These are phyloP conservation scores for Teratosphaeria nubilosa DNA, from an alignment of 2,329 filamentous ascomycete species.

Conservation along the genomic window DNA sequence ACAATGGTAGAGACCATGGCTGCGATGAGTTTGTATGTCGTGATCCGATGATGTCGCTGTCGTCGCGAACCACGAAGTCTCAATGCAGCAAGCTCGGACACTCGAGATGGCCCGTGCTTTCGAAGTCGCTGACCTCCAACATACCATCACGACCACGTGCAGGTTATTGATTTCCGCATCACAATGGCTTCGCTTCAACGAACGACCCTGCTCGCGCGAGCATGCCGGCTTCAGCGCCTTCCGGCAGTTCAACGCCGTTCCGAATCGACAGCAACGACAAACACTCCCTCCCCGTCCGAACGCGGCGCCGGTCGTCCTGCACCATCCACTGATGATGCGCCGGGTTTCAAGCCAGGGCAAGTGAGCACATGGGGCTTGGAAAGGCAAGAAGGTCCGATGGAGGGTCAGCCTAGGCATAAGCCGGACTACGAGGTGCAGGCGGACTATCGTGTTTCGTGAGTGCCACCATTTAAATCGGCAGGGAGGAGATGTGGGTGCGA, in stretches of 20 bases:
- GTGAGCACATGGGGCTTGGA: conserved; percentile 30
- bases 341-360: conserved; percentile 3
- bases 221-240: not conserved
- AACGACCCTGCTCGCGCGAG: conserved; percentile 6
- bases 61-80: conserved; percentile 5
- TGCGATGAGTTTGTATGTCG: conserved; percentile 12
- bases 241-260: not conserved
- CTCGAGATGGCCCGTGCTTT: not conserved
- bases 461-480: conserved; percentile 1
- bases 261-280: not conserved
- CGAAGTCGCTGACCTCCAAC: conserved; percentile 1
- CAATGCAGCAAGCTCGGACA: not conserved
- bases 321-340: conserved; percentile 5
- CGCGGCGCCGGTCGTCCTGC: not conserved
- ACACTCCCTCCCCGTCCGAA: not conserved
- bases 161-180: not conserved
- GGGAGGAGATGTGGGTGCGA: not conserved
- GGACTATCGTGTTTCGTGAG: conserved; percentile 82
- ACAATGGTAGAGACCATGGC: conserved; percentile 73
- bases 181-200: conserved; percentile 30
- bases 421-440: conserved; percentile 72
- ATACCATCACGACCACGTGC: not conserved
- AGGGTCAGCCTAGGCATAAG: conserved; percentile 52
- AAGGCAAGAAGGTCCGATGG: conserved; percentile 39
- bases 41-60: conserved; percentile 7